Evolutionary conservation across 495 filamentous ascomycete species (phyloP), one percentile per base, ranked within the genome.

Genomic region (Daldinia loculata): DNA sequence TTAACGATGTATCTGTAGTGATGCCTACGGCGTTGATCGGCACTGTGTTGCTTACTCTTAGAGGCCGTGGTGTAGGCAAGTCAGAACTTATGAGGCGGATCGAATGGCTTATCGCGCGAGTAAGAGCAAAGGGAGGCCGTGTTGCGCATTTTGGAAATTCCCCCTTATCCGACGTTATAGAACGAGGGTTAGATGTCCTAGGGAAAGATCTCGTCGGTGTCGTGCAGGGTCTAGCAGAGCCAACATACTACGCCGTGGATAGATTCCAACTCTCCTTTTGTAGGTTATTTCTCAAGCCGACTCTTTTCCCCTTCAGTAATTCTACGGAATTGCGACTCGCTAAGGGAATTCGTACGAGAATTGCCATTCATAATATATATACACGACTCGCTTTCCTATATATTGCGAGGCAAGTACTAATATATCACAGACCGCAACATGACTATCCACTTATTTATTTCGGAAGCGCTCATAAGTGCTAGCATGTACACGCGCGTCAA

Each of bases 21-120:
- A 99, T 99, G 95, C 95, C 95, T 4, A 97, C 95, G 0, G 92
- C 95, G 6, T 84, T 99, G 45, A 95, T 99, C 34, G 95, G 95
- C 9, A 98, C 95, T 0, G 93, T 98, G 0, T 85, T 99, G 0
- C 84, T 99, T 26, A 99, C 95, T 0, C 87, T 99, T 0, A 87
- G 95, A 73, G 95, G 95, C 0, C 90, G 95, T 45, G 95, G 95
- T 30, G 94, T 99, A 7, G 95, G 95, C 19, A 93, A 92, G 72
- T 80, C 85, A 0, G 95, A 99, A 75, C 82, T 99, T 50, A 87
- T 96, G 11, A 88, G 93, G 27, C 87, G 95, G 24, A 90, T 98
- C 6, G 89, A 97, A 70, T 98, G 95, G 95, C 88, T 99, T 5
- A 90, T 90, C 55, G 89, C 88, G 5, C 86, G 94, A 5, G 91